Conservation (phyloP, 1,284 basidiomycete species). For the Melanopsichium pennsylvanicum region DNA sequence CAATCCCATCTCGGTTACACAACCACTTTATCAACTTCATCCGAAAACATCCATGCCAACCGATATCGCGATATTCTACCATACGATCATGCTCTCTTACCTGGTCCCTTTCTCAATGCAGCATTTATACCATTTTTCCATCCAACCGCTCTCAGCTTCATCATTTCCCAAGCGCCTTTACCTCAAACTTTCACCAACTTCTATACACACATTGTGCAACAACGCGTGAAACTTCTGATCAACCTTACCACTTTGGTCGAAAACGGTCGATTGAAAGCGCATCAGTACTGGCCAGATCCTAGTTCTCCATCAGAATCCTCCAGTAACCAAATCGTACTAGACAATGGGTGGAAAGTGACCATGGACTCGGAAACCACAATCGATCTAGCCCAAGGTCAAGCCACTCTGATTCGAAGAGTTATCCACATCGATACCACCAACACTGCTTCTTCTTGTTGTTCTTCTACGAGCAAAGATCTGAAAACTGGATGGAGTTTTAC, state of each 20-base stretch:
- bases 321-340: conserved; percentile 6
- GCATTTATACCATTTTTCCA: conserved; percentile 48
- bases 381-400: conserved; percentile 20
- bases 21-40: conserved; percentile 1
- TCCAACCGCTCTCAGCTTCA: conserved; percentile 71
- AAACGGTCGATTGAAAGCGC: conserved; percentile 50
- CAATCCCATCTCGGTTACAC: conserved; percentile 20
- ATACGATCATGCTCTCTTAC: conserved; percentile 51
- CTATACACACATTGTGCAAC: conserved; percentile 66
- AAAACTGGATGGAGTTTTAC: conserved; percentile 67
- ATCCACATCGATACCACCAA: conserved; percentile 18
- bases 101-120: conserved; percentile 56
- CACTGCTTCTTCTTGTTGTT: no score
- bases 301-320: no score
- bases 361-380: neutral
- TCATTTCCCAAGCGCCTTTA: conserved; percentile 93
- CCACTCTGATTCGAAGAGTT: conserved; percentile 13
- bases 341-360: conserved; percentile 17
- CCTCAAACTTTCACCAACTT: conserved; percentile 90
- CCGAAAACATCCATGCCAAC: conserved; percentile 12
- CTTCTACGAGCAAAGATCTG: no score
- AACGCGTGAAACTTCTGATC: conserved; percentile 42
- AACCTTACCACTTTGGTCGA: conserved; percentile 62
- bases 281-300: conserved; percentile 61
- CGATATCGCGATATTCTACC: conserved; percentile 39